Conservation (phyloP, 768 basidiomycete genomes). For the Mycena galericulata region DNA sequence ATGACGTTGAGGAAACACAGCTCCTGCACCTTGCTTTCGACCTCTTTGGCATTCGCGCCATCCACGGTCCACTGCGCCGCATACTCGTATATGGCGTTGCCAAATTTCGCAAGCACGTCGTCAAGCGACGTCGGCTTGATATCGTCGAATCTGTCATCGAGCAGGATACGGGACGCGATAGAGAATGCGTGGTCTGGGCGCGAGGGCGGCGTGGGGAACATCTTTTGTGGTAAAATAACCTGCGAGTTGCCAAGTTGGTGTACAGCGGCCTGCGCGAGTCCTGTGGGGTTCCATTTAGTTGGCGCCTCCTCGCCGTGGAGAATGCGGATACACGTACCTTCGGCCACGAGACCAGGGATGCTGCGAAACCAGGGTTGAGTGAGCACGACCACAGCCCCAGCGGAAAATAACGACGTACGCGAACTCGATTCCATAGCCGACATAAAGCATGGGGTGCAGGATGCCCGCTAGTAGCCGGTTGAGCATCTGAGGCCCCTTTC, state of each 20-base stretch:
- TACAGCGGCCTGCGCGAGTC: conserved; percentile 67
- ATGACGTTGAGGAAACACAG: conserved; percentile 9
- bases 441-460: conserved; percentile 75
- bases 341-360: conserved; percentile 67
- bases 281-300: conserved; percentile 44
- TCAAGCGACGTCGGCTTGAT: conserved; percentile 41
- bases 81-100: conserved; percentile 55
- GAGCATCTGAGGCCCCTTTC: conserved; percentile 56
- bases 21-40: conserved; percentile 51
- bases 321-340: conserved; percentile 56
- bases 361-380: conserved; percentile 26
- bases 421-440: conserved; percentile 74
- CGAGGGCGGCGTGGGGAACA: conserved; percentile 10
- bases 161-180: conserved; percentile 66
- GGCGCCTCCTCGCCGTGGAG: conserved; percentile 3
- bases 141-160: conserved; percentile 56
- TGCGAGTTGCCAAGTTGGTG: conserved; percentile 44
- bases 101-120: conserved; percentile 47
- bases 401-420: conserved; percentile 31
- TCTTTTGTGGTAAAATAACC: conserved; percentile 6
- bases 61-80: conserved; percentile 59
- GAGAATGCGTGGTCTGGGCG: conserved; percentile 56
- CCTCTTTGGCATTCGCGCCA: conserved; percentile 46
- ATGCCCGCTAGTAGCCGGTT: conserved; percentile 66
- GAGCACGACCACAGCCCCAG: neutral